Evolutionary conservation across 306 rosid genomes (phyloP).

Genomic region (Prunus mira): DNA sequence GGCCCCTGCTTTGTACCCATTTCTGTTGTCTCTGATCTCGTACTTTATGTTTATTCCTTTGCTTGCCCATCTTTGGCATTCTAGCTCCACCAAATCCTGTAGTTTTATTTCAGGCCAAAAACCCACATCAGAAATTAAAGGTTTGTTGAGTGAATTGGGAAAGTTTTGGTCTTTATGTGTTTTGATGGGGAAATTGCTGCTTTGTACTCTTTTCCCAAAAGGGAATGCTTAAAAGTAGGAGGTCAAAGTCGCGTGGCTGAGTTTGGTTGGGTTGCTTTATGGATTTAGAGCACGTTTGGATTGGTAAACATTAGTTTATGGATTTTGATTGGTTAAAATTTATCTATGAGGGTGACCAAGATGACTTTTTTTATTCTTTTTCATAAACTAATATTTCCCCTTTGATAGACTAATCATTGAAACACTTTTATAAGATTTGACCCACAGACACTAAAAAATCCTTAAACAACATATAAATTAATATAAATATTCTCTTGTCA

Average conservation of each 20-base stretch:
- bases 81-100: slow-evolving; percentile 70
- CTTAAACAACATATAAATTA: too few species aligned
- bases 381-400: background rate
- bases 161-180: background rate
- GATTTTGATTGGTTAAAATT: background rate
- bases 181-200: background rate
- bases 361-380: background rate
- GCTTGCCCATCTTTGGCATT: slow-evolving; percentile 77
- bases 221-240: background rate
- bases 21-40: slow-evolving; percentile 78
- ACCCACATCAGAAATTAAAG: slow-evolving; percentile 1
- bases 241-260: background rate
- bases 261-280: background rate
- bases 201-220: background rate
- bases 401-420: background rate
- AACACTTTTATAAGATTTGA: background rate
- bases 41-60: slow-evolving; percentile 86
- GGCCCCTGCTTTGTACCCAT: slow-evolving; percentile 92
- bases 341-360: background rate
- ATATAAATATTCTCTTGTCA: too few species aligned
- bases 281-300: background rate
- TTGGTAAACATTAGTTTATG: background rate
- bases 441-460: too few species aligned
- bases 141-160: background rate
- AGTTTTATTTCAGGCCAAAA: slow-evolving; percentile 6